Evolutionary conservation across 1,284 basidiomycete genomes (phyloP), one percentile per base, ranked within the genome.

Genomic region (Papiliotrema nemorosa): DNA sequence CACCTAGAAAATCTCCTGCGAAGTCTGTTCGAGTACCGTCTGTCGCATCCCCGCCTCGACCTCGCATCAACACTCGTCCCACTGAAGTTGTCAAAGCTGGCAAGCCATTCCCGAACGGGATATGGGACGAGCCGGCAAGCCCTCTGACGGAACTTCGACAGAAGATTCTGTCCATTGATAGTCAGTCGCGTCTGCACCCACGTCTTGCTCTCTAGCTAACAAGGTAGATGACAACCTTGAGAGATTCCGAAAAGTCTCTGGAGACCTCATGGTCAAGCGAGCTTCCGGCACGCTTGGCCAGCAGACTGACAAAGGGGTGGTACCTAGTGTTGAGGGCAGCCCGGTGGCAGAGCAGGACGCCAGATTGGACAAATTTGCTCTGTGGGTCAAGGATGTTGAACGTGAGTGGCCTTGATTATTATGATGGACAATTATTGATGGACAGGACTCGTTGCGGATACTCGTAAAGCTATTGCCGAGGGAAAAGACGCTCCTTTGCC

Each of bases 381-480:
- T 47, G 29, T 71, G 71, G 68, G 72, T 73, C 37, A 72, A 73
- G 53, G 54, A 55, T 38, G 65, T 74, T 38, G 72, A 75, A 46
- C 57, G 65, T 64, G 47, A 55, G 64, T 56, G 7, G 29, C 9
- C 29, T 7, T 7, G 29, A 12, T 49, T 25, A 7, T n/a, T 13
- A 13, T 12, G 20, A n/a, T 16, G 3, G 33, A 29, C 3, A 16
- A n/a, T 3, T 29, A n/a, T 14, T 39, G 25, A 48, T 27, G 6
- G 21, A 20, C 39, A 50, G 49, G 26, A 14, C 70, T 73, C 27
- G 70, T 75, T 29, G 67, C 69, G 37, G 66, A 70, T 21, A 71
- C 73, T n/a, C 63, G 70, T 16, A 52, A 55, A 39, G 72, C 73
- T 0, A 43, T 71, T 14, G 61, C 62, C 1, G 72, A 70, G 44